Evolutionary conservation across 2,329 filamentous ascomycete genomes (phyloP), one percentile per base, ranked within the genome.

Genomic region (Fusarium anthophilum): DNA sequence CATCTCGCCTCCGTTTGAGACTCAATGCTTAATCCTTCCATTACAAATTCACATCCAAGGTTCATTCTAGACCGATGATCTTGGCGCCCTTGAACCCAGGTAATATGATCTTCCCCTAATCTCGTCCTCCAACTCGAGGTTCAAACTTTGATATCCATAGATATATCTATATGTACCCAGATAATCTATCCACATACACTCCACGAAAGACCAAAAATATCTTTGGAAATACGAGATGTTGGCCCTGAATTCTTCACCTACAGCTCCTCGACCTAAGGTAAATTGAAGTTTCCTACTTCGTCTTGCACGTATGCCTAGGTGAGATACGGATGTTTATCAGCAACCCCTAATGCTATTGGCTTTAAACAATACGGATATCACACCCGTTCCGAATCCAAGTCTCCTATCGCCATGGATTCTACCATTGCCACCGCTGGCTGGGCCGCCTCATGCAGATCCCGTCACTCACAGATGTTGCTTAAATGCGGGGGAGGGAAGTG

Each of bases 1-100:
- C 30, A 74, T 74, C 39, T 74, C 71, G 71, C 58, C 45, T 74
- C 71, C 45, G 72, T 74, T 74, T 72, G 67, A 59, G 55, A 63
- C 39, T 59, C 30, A 47, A 55, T 69, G 41, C 58, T 57, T 60
- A 26, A 65, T 56, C 57, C 58, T 63, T 72, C 54, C 48, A 30
- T 48, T 66, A 39, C 17, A 53, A 48, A 43, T 54, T 50, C 38
- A 47, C 60, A 54, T 61, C 39, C 50, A 47, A 57, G 41, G 43
- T 56, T 56, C 48, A 69, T 63, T 69, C 65, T 63, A 45, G 57
- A 41, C 65, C 38, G 50, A 20, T 26, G 32, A 48, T 60, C 66
- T 54, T 56, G n/a, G 64, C 50, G 45, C 47, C 20, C 26, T 38
- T 26, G 59, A 41, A n/a, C 45, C 28, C 38, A 43, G 26, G 30